phyloP scores from a whole-genome alignment of 192 early-diverging fungal species.

The Linnemannia hyalina region DNA sequence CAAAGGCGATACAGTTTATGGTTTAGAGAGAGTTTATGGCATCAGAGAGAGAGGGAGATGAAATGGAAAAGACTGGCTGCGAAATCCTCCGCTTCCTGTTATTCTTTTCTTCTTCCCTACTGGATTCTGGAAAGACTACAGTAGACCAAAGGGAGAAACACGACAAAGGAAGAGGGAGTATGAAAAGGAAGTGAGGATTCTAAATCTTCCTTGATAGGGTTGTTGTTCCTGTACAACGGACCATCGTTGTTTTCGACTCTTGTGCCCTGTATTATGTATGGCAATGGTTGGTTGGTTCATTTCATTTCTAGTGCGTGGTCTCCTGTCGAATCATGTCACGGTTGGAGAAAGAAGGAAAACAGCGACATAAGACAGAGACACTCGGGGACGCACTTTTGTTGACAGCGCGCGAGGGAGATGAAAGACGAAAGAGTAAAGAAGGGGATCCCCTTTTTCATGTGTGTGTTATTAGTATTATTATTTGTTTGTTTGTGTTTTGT shows the following conservation, averaged over 20 bases:
- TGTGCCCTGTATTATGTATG: not conserved
- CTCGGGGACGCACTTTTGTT: not conserved
- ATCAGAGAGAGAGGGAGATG: not conserved
- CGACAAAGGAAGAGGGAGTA: not conserved
- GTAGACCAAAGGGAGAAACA: not conserved
- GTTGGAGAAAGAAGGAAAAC: not conserved
- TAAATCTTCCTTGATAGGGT: no score
- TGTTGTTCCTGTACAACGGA: not conserved
- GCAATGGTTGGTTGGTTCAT: not conserved
- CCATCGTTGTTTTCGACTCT: not conserved
- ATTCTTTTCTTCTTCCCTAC: not conserved
- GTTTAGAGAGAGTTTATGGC: not conserved
- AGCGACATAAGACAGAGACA: not conserved
- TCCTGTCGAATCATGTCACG: not conserved
- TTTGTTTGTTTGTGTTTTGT: not conserved
- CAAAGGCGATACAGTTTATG: not conserved
- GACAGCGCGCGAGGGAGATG: not conserved
- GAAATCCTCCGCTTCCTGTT: not conserved
- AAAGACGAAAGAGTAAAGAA: not conserved
- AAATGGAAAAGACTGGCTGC: no score
- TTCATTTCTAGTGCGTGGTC: not conserved
- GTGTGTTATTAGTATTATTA: not conserved
- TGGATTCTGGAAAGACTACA: not conserved
- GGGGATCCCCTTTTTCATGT: slow-evolving; percentile 1
- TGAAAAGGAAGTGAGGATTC: no score